phyloP scores from a whole-genome alignment of 768 basidiomycete species.

The Polyporus arcularius region DNA sequence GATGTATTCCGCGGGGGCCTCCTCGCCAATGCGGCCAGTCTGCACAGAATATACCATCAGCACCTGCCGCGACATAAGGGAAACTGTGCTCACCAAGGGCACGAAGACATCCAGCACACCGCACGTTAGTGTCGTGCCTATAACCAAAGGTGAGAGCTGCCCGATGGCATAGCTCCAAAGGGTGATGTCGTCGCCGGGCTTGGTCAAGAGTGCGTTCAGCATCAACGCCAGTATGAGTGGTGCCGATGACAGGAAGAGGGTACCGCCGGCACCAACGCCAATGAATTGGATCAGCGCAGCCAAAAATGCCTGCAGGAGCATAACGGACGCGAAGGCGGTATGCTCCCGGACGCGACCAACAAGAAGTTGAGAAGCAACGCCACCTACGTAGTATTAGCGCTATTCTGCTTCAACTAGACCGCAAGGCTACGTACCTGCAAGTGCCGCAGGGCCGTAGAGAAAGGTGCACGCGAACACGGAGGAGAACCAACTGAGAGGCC shows the following conservation, averaged over 20 bases:
- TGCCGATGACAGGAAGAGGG: conserved; percentile 65
- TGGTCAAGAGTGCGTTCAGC: conserved; percentile 47
- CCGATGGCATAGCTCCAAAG: conserved; percentile 67
- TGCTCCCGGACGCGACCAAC: conserved; percentile 58
- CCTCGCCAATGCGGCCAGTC: conserved; percentile 82
- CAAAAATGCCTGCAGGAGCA: conserved; percentile 58
- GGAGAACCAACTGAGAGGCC: conserved; percentile 85
- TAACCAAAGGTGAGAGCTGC: conserved; percentile 53
- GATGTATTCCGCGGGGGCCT: conserved; percentile 86
- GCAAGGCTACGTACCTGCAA: conserved; percentile 54
- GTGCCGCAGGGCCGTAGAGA: conserved; percentile 74
- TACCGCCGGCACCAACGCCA: conserved; percentile 73
- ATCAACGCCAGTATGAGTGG: conserved; percentile 60
- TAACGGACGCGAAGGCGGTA: conserved; percentile 56
- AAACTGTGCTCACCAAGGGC: conserved; percentile 61
- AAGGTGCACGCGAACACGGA: conserved; percentile 62
- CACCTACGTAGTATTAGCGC: conserved; percentile 43
- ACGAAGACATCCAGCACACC: conserved; percentile 86
- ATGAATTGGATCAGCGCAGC: conserved; percentile 63
- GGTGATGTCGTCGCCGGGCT: conserved; percentile 42
- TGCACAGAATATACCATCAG: conserved; percentile 28
- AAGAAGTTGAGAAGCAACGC: conserved; percentile 61
- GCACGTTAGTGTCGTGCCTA: conserved; percentile 57
- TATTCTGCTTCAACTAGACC: neutral
- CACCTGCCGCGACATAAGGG: too few relatives aligned